A percentile compares a stretch with the other conserved stretches of the same genome.
These are phyloP conservation scores for Glarea lozoyensis DNA, from an alignment of 495 filamentous ascomycete genomes.

Conservation along the genomic window DNA sequence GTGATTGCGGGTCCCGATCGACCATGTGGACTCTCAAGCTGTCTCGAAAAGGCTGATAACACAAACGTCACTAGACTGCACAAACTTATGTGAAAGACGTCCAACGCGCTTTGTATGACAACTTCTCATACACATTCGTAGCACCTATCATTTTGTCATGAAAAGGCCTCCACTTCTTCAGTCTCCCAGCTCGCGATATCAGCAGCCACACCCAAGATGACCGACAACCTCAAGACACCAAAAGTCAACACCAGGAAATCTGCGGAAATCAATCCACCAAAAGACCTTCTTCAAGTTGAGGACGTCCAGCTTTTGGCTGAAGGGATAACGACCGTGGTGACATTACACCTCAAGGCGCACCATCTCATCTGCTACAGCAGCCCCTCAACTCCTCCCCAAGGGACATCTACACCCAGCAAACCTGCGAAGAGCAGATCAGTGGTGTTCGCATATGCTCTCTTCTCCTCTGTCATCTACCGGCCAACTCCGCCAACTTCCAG, in stretches of 20 bases:
- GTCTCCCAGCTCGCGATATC: constrained; percentile 7
- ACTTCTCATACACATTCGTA: neutral
- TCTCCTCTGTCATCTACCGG: constrained; percentile 63
- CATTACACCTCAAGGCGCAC: constrained; percentile 35
- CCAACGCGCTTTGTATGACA: neutral
- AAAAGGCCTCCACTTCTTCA: constrained; percentile 1
- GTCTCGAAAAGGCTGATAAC: neutral
- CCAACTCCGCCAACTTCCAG: constrained; percentile 62
- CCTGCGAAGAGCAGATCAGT: constrained; percentile 45
- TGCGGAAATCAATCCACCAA: constrained; percentile 4
- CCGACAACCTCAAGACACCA: constrained; percentile 18
- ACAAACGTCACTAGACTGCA: neutral
- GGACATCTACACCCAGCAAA: neutral
- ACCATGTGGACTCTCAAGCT: neutral
- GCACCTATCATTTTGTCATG: constrained; percentile 8
- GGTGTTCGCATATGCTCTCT: constrained; percentile 93
- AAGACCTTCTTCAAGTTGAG: constrained; percentile 23
- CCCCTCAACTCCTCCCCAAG: constrained; percentile 13
- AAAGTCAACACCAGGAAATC: constrained; percentile 10
- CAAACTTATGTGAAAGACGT: neutral
- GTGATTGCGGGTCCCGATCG: constrained; percentile 3
- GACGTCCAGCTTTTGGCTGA: constrained; percentile 34
- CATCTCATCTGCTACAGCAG: constrained; percentile 32
- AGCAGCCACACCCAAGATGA: constrained; percentile 10
- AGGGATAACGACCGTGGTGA: constrained; percentile 31